Evolutionary conservation across 371 early-diverging fungal species (phyloP), one percentile per base, ranked within the genome.

Genomic region (Syncephalastrum contaminatum): DNA sequence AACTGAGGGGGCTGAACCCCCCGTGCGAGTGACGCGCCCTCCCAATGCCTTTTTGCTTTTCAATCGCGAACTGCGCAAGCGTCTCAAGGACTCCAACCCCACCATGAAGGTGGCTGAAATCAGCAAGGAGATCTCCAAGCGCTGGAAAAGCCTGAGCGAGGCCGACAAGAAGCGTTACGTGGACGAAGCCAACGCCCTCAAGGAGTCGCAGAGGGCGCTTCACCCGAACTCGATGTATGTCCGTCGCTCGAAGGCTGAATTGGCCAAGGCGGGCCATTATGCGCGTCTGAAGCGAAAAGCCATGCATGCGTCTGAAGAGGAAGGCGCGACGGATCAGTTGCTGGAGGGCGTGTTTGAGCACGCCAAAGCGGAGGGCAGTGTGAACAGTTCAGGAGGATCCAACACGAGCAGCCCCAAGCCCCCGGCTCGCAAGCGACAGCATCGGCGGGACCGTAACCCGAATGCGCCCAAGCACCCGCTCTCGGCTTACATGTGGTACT

Each of bases 391-490:
- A 21, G 55, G 43, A 51, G 19, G 19, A 40, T 16, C 56, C 3
- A 50, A 14, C 14, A 22, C 27, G 19, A 30, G 36, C 36, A 30
- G 36, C 36, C 36, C 36, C 36, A 42, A 20, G 4, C 55, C 59
- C 30, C 60, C 59, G 46, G 68, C 25, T 47, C 45, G 49, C 42
- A 57, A 48, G 56, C 54, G 75, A 10, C 47, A 59, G 64, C 65
- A 73, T 43, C 62, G 63, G 56, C 53, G 75, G 50, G 66, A 61
- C 44, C 83, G 84, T 57, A 89, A 84, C 48, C 83, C 85, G 0
- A 77, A 71, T 27, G 84, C 86, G 12, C 91, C 91, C 39, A 88
- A 88, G 54, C 91, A 90, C 58, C 90, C 91, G n/a, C 78, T 89
- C 56, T 88, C 88, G 2, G 88, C 87, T 0, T 90, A 89, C 58